phyloP scores from a whole-genome alignment of 176 grass and related monocot species.

The Elymus sibiricus region DNA sequence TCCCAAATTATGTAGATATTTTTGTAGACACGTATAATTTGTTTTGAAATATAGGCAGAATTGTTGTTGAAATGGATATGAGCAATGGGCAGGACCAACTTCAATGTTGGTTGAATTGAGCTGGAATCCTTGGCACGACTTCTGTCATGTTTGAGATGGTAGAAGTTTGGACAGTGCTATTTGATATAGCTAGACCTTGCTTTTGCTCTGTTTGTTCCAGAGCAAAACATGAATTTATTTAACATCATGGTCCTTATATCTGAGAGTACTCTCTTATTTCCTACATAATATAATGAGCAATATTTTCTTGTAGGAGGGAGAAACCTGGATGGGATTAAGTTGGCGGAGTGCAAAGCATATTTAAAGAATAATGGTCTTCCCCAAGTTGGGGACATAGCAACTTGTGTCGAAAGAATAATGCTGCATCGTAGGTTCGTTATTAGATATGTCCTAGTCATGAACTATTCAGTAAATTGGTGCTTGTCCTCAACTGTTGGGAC shows the following conservation, averaged over 20 bases:
- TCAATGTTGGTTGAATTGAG: neutral
- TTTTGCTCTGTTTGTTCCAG: neutral
- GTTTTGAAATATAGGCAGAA: neutral
- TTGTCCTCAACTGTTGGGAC: neutral
- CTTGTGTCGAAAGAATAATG: constrained; percentile 59
- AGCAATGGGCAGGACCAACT: neutral
- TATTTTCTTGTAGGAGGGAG: constrained; percentile 28
- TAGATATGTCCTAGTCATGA: neutral
- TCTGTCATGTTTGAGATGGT: constrained; percentile 1
- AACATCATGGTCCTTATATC: constrained; percentile 5
- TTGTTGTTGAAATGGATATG: neutral
- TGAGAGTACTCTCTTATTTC: neutral
- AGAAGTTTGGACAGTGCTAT: neutral
- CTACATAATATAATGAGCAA: neutral
- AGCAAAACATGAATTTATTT: neutral
- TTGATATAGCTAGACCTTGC: neutral
- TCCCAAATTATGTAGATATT: neutral
- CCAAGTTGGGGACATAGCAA: constrained; percentile 41
- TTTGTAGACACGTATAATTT: neutral
- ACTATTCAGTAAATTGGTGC: neutral
- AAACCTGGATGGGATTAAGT: constrained; percentile 51
- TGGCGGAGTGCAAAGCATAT: constrained; percentile 69
- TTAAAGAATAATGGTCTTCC: constrained; percentile 55
- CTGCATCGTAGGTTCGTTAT: constrained; percentile 58
- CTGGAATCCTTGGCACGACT: neutral